Evolutionary conservation across 495 filamentous ascomycete species (phyloP).

Genomic region (Hyaloscypha variabilis): DNA sequence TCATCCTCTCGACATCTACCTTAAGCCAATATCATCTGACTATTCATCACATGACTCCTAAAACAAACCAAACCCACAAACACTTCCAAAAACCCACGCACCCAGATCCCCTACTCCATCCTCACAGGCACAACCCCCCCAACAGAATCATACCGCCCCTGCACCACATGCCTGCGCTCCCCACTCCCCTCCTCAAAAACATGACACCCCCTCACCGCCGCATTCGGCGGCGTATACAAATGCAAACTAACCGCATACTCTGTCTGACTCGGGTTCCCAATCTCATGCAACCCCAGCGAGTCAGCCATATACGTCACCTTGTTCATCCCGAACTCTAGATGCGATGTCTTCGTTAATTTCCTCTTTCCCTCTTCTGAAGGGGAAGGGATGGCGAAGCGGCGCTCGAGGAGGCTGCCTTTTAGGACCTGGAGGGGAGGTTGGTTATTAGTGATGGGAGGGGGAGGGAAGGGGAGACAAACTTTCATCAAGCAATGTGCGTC

Average conservation of each 20-base stretch:
- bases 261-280: conserved; percentile 70
- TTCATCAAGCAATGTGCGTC: conserved; percentile 77
- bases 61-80: no score
- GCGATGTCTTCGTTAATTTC: no score
- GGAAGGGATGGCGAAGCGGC: conserved; percentile 73
- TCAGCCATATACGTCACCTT: conserved; percentile 86
- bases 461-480: no score
- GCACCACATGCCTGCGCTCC: conserved; percentile 54
- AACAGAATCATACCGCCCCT: conserved; percentile 43
- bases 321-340: conserved; percentile 17
- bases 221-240: conserved; percentile 89
- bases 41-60: no score
- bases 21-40: no score
- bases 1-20: no score
- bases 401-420: conserved; percentile 84
- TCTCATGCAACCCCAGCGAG: conserved; percentile 77
- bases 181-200: conserved; percentile 68
- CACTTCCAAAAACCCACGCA: no score
- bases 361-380: no score
- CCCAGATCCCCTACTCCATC: no score
- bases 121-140: conserved; percentile 8
- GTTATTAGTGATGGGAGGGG: no score
- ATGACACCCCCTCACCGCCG: conserved; percentile 71
- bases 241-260: conserved; percentile 86
- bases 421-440: no score